A percentile compares a stretch with the other conserved stretches of the same genome.
These are phyloP conservation scores for Psophocarpus tetragonolobus DNA, from an alignment of 306 rosid genomes.

Conservation along the genomic window DNA sequence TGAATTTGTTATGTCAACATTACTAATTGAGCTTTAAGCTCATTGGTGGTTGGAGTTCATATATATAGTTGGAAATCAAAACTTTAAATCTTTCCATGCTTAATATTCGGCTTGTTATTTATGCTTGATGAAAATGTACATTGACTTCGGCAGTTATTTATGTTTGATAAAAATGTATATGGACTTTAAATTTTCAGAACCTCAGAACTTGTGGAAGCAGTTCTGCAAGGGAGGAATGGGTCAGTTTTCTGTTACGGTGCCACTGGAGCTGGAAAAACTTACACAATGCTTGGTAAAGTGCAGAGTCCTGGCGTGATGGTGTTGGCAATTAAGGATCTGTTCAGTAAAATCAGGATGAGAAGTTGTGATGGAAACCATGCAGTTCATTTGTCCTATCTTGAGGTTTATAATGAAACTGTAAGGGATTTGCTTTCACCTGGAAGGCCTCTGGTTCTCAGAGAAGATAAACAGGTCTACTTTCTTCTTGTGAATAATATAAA, in stretches of 20 bases:
- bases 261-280: constrained; percentile 93
- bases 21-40: background rate
- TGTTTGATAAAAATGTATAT: constrained; percentile 10
- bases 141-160: constrained; percentile 10
- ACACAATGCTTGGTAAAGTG: constrained; percentile 89
- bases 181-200: constrained; percentile 59
- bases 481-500: background rate
- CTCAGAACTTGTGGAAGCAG: constrained; percentile 86
- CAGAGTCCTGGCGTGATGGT: constrained; percentile 96
- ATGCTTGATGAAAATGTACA: constrained; percentile 9
- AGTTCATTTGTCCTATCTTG: constrained; percentile 88
- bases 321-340: constrained; percentile 89
- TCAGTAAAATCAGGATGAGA: constrained; percentile 77
- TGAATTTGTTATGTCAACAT: background rate
- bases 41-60: background rate
- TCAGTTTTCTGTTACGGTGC: constrained; percentile 97
- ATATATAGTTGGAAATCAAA: background rate
- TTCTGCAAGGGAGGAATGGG: constrained; percentile 92
- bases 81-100: background rate
- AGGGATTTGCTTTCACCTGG: constrained; percentile 94
- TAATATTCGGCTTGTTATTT: constrained; percentile 19
- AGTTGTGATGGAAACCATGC: constrained; percentile 87
- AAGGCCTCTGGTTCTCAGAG: constrained; percentile 89
- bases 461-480: constrained; percentile 76
- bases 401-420: constrained; percentile 91